A percentile compares a stretch with the other conserved stretches of the same genome.
Conservation (phyloP, 345 rosid genomes). For the Brassica cretica region DNA sequence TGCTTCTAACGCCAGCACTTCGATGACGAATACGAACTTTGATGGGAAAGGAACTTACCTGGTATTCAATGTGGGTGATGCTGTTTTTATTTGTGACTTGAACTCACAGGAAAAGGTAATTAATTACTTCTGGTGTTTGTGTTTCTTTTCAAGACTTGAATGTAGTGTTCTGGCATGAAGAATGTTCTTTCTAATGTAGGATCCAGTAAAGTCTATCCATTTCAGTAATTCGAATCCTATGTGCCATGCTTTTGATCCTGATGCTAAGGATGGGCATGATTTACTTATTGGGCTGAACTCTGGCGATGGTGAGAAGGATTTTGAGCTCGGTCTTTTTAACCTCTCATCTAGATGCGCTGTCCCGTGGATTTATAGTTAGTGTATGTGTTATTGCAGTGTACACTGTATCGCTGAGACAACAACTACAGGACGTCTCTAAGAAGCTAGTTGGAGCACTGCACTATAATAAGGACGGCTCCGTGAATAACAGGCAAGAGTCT, state of each 20-base stretch:
- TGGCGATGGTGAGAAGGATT: constrained; percentile 77
- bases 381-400: constrained; percentile 66
- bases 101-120: constrained; percentile 96
- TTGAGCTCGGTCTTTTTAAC: constrained; percentile 11
- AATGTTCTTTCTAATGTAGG: constrained; percentile 53
- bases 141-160: not conserved
- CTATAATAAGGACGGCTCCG: constrained; percentile 93
- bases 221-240: constrained; percentile 90
- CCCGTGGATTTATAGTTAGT: constrained; percentile 27
- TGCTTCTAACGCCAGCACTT: constrained; percentile 63
- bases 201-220: constrained; percentile 96
- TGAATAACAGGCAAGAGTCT: constrained; percentile 74
- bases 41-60: constrained; percentile 97
- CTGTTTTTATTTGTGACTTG: constrained; percentile 87
- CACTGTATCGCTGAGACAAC: constrained; percentile 96
- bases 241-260: constrained; percentile 94
- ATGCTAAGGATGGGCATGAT: constrained; percentile 98
- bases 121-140: constrained; percentile 8
- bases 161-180: constrained; percentile 8
- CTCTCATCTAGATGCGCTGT: constrained; percentile 21
- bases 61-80: constrained; percentile 94
- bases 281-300: constrained; percentile 87
- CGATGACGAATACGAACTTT: constrained; percentile 67
- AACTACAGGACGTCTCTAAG: constrained; percentile 95
- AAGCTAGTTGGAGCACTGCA: constrained; percentile 94